phyloP scores from a whole-genome alignment of 1,284 basidiomycete genomes.

The Filobasidium uniguttulatum region DNA sequence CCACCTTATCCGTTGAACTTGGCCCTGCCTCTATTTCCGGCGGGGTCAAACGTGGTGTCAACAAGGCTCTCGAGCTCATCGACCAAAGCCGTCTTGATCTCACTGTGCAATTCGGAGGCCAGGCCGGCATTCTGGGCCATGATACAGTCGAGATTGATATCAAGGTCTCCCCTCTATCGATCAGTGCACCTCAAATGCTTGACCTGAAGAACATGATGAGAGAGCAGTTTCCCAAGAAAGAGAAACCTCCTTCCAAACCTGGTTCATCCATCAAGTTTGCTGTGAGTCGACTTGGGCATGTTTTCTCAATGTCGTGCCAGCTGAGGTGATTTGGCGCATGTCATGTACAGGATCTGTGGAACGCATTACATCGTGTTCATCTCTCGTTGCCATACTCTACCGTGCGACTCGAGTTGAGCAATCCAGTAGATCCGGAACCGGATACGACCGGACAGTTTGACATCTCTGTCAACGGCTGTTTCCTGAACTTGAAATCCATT shows the following conservation, averaged over 20 bases:
- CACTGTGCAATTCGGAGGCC: neutral
- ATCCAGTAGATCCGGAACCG: too few species aligned
- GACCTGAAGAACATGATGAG: neutral
- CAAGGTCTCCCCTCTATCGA: neutral
- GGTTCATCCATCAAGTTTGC: too few species aligned
- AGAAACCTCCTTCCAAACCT: too few species aligned
- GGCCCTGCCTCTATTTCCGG: neutral
- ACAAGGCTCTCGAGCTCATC: neutral
- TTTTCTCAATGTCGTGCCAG: too few species aligned
- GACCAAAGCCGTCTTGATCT: neutral
- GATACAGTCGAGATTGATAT: neutral
- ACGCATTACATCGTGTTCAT: slow-evolving; percentile 12
- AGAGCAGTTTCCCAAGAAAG: neutral
- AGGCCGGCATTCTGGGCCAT: neutral
- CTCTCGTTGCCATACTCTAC: slow-evolving; percentile 25
- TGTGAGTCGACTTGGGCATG: too few species aligned
- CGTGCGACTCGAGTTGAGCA: slow-evolving; percentile 26
- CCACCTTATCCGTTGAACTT: neutral
- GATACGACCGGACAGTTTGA: slow-evolving; percentile 19
- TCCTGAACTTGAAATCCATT: slow-evolving; percentile 21
- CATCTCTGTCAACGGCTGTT: slow-evolving; percentile 24
- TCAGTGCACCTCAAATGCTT: neutral
- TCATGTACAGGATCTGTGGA: neutral
- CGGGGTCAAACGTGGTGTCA: too few species aligned
- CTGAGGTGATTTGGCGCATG: too few species aligned